phyloP scores from a whole-genome alignment of 371 early-diverging fungal genomes.

The Chytridium lagenaria region DNA sequence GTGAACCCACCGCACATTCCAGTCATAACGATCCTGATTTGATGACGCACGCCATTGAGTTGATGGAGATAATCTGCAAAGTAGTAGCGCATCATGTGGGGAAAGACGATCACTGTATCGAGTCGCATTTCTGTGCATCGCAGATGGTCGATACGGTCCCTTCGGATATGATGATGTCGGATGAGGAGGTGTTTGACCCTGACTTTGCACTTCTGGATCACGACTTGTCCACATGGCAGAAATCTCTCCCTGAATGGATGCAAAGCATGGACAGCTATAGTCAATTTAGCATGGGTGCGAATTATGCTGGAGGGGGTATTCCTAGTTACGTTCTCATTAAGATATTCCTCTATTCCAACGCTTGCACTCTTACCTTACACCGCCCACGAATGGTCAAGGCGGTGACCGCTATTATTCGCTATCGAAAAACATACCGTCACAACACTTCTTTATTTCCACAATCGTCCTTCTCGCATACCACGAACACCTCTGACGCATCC shows the following conservation, averaged over 20 bases:
- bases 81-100: neutral
- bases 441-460: too few species aligned
- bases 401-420: neutral
- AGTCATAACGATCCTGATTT: neutral
- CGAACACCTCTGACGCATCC: neutral
- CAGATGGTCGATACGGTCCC: neutral
- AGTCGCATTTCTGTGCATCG: too few species aligned
- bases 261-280: neutral
- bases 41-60: neutral
- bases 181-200: neutral
- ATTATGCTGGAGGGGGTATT: neutral
- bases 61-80: constrained; percentile 9
- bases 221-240: neutral
- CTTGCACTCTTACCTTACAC: constrained; percentile 8
- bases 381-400: neutral
- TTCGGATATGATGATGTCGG: neutral
- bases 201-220: constrained; percentile 6
- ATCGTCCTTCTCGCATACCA: neutral
- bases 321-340: neutral
- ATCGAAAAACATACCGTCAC: too few species aligned
- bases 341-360: constrained; percentile 3
- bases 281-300: neutral
- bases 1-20: neutral
- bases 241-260: neutral
- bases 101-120: neutral